Base-by-base conservation (phyloP, 1,139 yeast genomes). In the Blastobotrys malaysiensis region DNA sequence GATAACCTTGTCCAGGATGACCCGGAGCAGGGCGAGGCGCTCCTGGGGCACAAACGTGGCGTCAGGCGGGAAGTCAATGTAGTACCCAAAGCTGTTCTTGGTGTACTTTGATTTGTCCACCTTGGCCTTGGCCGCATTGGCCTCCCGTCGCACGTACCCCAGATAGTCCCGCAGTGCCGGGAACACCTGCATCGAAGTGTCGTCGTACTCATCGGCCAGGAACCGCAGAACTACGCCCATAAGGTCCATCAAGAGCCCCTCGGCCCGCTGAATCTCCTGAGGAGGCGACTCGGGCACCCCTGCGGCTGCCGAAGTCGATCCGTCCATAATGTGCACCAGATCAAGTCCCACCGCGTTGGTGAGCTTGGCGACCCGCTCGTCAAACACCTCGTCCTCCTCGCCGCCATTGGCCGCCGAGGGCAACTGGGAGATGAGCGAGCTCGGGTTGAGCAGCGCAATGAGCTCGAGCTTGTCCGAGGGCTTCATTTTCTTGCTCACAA, bases 401-500 rank as follows among this genome's bases (percentile, higher is more conserved):
- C 77, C 78, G 43, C 68, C 70, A n/a, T n/a, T n/a, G n/a, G 36
- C 53, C 65, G 11, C 39, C 45, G n/a, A n/a, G 5, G 59, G 55
- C 49, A 64, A 68, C 59, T 61, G 73, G 48, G 61, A 67, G 59
- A 87, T 75, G 24, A 85, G 73, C 36, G 73, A 68, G 1, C 90
- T 81, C 56, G 93, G 74, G 64, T 88, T 83, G 53, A 91, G 75
- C 63, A 89, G 73, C 36, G 80, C 75, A 57, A 95, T 74, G 48
- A 95, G 77, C 65, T 90, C 88, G 54, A 91, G 73, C 69, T 95
- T 95, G 67, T 86, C 88, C n/a, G 77, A 75, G 0, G 96, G 86
- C 61, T 86, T 82, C 99, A 95, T 95, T 66, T 95, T 95, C 68
- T 95, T 95, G 61, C 89, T 79, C 52, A 93, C 77, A 51, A 93